These are phyloP conservation scores for Crassisporium funariophilum DNA, from an alignment of 768 basidiomycete genomes.

Conservation along the genomic window DNA sequence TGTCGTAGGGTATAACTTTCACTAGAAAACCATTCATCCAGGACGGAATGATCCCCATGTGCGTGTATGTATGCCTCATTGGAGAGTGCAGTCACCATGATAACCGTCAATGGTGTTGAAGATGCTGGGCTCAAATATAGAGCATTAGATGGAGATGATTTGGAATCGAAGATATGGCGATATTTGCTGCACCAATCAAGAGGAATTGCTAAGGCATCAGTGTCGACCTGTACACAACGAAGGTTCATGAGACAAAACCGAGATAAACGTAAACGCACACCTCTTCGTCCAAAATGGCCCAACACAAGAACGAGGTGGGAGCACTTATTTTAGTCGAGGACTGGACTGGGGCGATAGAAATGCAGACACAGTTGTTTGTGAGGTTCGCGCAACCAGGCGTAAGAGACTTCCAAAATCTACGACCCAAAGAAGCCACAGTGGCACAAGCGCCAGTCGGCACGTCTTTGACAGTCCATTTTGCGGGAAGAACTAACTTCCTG, in stretches of 20 bases:
- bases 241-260: conserved; percentile 1
- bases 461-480: conserved; percentile 14
- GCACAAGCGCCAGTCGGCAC: conserved; percentile 1
- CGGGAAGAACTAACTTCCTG: conserved; percentile 4
- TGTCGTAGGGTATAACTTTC: conserved; percentile 53
- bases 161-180: conserved; percentile 9
- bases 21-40: conserved; percentile 48
- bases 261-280: conserved; percentile 34
- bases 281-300: conserved; percentile 37
- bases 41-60: conserved; percentile 27
- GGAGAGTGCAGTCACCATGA: conserved; percentile 55
- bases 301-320: conserved; percentile 27
- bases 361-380: conserved; percentile 6
- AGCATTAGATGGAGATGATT: too few relatives aligned
- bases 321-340: neutral
- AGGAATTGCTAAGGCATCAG: conserved; percentile 41
- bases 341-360: conserved; percentile 15
- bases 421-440: conserved; percentile 11
- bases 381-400: neutral
- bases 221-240: conserved; percentile 25
- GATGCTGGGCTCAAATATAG: conserved; percentile 11
- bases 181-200: conserved; percentile 35
- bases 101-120: conserved; percentile 40
- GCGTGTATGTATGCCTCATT: conserved; percentile 49
- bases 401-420: conserved; percentile 16